Base-by-base conservation (phyloP, 768 basidiomycete species). In the Daedaleopsis sinensis region DNA sequence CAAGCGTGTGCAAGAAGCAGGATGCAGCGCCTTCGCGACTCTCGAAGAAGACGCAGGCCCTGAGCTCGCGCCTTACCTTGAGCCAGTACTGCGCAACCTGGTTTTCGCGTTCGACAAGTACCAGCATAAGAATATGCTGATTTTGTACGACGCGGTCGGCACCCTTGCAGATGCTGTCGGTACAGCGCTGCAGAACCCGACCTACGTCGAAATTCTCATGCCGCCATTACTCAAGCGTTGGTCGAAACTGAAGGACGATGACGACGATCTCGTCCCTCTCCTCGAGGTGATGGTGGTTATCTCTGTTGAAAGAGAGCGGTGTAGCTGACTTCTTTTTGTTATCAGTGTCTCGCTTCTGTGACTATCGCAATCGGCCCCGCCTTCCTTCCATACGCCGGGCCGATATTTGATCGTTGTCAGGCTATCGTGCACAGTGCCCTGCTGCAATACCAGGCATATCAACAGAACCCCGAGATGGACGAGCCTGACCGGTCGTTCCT, bases 91-190 rank as follows among this genome's bases (percentile, higher is more conserved):
- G 59, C 88, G 91, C 56, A 98, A 98, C 74, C 82, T 99, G 55
- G 96, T 98, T 39, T 87, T 93, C 65, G 97, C 97, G 1, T 99
- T 98, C 75, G 86, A 92, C 59, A 98, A 97, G 77, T 99, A 99
- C 75, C 97, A 99, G 72, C 96, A 97, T 76, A 98, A 98, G 83
- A 99, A 99, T 73, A 89, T 98, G 84, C 84, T 99, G 66, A 99
- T 98, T 62, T 78, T 99, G 36, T 98, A 98, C 71, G 97, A 99
- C 69, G 97, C 97, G n/a, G 91, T 99, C 49, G 97, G 97, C 8
- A 99, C 97, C 0, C 81, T 99, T 39, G 97, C 97, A 8, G 97
- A 99, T 71, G 94, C 96, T 5, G 97, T 99, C 47, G 96, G 96
- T 3, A 73, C 88, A 42, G 91, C 94, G 6, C 77, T 99, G 63